Base-by-base conservation (phyloP, 2,329 filamentous ascomycete genomes). In the Stachybotrys echinatus region DNA sequence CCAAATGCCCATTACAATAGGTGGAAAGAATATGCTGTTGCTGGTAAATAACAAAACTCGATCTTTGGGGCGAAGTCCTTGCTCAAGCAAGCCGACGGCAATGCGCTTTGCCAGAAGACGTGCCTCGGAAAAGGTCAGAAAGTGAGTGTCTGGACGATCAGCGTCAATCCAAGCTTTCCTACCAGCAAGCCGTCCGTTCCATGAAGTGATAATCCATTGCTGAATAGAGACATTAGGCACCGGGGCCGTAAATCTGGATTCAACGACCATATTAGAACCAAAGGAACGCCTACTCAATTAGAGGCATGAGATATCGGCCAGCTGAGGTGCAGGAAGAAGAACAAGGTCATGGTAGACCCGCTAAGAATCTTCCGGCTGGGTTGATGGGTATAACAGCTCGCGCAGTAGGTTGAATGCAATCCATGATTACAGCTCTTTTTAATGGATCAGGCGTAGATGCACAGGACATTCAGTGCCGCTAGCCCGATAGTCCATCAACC, bases 1-100 rank as follows among this genome's bases (percentile, higher is more conserved):
- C 47, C 90, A 74, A 19, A 87, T 75, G 17, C 88, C 88, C 65
- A 90, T 74, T 48, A 92, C 81, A 1, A 88, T 72, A 1, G 81
- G 73, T 0, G 88, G 85, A 61, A 85, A 89, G 70, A 86, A 89
- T 14, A 92, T 66, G 56, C 79, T 84, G 66, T 92, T 92, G 20
- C 83, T 80, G 0, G 85, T 85, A 67, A 86, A 92, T 19, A 92
- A 69, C 44, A 92, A 70, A 5, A 92, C 81, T 2, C 87, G 81
- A 57, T 91, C 88, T 12, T 87, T 85, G 0, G 73, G 71, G 54
- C 82, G 69, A 18, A 92, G 69, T 1, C 88, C 89, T 17, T 79
- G 75, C 49, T 77, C 76, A 43, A 74, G 74, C 23, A 90, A 70
- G 1, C 89, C 89, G 2, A 82, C 73, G 1, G 87, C 89, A 31